Conservation (phyloP, 768 basidiomycete genomes). For the Vararia minispora region DNA sequence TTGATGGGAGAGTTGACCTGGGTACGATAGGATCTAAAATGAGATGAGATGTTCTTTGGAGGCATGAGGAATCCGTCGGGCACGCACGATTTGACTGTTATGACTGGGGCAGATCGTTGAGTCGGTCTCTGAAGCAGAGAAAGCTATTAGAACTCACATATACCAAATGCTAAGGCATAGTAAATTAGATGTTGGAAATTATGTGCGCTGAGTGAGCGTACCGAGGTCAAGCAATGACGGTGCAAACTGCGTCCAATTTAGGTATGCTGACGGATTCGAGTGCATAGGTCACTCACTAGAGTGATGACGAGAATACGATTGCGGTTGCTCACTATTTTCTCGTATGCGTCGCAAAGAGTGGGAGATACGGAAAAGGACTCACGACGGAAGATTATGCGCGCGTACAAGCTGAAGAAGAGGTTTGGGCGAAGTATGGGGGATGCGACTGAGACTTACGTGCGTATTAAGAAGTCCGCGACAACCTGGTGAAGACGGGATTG, state of each 20-base stretch:
- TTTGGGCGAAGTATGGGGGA: neutral
- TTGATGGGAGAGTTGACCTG: too few species aligned
- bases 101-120: constrained; percentile 22
- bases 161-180: neutral
- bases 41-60: constrained; percentile 23
- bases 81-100: constrained; percentile 41
- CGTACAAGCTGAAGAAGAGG: constrained; percentile 4
- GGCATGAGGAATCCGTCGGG: constrained; percentile 28
- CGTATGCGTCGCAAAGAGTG: neutral
- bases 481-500: too few species aligned
- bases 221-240: constrained; percentile 3
- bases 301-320: constrained; percentile 1
- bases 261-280: neutral
- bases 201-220: neutral
- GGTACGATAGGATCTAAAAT: neutral
- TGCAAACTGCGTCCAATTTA: neutral
- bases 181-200: too few species aligned
- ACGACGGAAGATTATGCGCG: constrained; percentile 5
- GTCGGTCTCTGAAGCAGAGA: neutral
- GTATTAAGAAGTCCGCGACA: constrained; percentile 38
- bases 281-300: constrained; percentile 1
- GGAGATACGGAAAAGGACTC: neutral
- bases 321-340: constrained; percentile 1
- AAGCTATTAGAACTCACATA: neutral
- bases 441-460: constrained; percentile 20